A percentile compares a stretch with the other conserved stretches of the same genome.
Conservation (phyloP, 305 asterid species). For the Coffea humblotiana region DNA sequence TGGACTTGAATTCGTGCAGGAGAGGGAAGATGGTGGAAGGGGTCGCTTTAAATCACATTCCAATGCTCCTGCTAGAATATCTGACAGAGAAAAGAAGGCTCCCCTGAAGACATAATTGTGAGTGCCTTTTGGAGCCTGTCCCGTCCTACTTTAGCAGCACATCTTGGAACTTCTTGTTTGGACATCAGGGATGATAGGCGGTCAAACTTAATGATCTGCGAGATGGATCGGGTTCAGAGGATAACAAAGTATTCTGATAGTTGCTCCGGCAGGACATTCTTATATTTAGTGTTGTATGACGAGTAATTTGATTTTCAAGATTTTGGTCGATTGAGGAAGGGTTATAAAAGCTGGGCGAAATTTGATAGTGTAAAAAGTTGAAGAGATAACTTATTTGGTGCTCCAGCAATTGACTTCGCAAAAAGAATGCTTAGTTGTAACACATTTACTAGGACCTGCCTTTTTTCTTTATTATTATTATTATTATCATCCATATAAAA, state of each 20-base stretch:
- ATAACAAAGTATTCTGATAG: neutral
- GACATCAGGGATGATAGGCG: neutral
- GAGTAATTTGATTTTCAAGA: neutral
- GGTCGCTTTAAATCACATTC: conserved; percentile 95
- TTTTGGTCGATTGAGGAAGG: neutral
- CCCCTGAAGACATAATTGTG: conserved; percentile 65
- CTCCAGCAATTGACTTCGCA: no score
- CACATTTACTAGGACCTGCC: no score
- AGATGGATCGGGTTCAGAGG: neutral
- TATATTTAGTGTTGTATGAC: neutral
- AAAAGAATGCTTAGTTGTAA: no score
- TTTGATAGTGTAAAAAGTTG: no score
- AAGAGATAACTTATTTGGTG: no score
- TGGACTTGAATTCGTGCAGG: conserved; percentile 42
- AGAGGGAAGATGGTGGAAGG: conserved; percentile 76
- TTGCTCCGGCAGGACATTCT: neutral
- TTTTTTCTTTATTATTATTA: no score
- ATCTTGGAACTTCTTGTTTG: neutral
- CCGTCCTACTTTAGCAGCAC: no score
- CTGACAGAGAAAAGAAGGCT: conserved; percentile 93
- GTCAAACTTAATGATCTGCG: neutral
- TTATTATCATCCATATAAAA: no score
- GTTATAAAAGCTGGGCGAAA: no score
- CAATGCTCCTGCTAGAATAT: conserved; percentile 71
- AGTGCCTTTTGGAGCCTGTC: neutral